Conservation (phyloP, 2,329 filamentous ascomycete genomes). For the Grosmannia penicillata region DNA sequence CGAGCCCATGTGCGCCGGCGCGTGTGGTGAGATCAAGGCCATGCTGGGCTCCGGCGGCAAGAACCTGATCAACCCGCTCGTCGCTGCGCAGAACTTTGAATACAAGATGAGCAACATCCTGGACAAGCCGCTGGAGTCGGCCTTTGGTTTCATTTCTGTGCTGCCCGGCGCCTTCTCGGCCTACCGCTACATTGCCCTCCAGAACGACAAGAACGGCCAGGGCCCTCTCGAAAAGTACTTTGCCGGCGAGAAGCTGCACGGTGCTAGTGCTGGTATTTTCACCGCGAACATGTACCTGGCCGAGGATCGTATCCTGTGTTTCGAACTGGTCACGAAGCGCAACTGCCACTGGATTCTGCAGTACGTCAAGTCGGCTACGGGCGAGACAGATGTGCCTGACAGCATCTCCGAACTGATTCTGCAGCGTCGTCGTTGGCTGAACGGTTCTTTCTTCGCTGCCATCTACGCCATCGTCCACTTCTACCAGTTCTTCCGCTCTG, state of each 20-base stretch:
- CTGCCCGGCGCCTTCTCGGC: conserved; percentile 96
- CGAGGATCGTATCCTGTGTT: conserved; percentile 96
- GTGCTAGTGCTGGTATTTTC: conserved; percentile 85
- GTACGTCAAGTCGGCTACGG: conserved; percentile 94
- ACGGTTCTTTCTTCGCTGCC: conserved; percentile 95
- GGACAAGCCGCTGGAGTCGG: conserved; percentile 92
- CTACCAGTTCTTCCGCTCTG: conserved; percentile 87
- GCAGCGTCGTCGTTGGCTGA: conserved; percentile 91
- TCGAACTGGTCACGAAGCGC: conserved; percentile 92
- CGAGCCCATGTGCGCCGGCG: conserved; percentile 92
- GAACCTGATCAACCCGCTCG: conserved; percentile 81
- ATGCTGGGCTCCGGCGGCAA: conserved; percentile 79
- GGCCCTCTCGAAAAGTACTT: conserved; percentile 96
- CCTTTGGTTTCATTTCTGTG: conserved; percentile 95
- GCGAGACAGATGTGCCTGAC: conserved; percentile 93
- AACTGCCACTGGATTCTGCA: conserved; percentile 96
- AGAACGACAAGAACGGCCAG: conserved; percentile 90
- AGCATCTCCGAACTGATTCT: conserved; percentile 89
- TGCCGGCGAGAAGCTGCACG: conserved; percentile 89
- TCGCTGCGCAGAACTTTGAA: conserved; percentile 96
- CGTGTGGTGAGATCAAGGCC: conserved; percentile 97
- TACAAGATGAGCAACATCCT: conserved; percentile 99
- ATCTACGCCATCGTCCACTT: conserved; percentile 92
- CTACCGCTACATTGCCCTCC: conserved; percentile 84
- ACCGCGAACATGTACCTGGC: conserved; percentile 99